These are phyloP conservation scores for Euphorbia celastroides DNA, from an alignment of 441 rosid species.

Conservation along the genomic window DNA sequence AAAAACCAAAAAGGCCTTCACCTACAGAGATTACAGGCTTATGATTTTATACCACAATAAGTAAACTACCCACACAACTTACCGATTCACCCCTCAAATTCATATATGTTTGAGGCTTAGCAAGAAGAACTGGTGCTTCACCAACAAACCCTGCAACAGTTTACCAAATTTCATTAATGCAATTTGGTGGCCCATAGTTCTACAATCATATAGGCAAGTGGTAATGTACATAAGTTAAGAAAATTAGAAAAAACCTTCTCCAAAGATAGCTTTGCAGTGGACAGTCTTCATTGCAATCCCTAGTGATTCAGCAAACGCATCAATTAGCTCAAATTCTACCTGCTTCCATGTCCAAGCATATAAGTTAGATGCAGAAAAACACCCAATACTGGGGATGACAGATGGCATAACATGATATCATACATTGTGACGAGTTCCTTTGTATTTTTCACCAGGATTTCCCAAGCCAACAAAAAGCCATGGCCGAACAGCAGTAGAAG, in stretches of 20 bases:
- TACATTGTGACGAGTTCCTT: conserved; percentile 86
- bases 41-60: not conserved
- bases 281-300: conserved; percentile 47
- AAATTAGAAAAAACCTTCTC: conserved; percentile 47
- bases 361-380: conserved; percentile 7
- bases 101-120: conserved; percentile 96
- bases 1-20: not conserved
- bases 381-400: not conserved
- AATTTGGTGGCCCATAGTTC: not conserved
- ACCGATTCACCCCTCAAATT: conserved; percentile 96
- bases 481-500: conserved; percentile 39
- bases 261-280: conserved; percentile 72
- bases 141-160: conserved; percentile 52
- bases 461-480: conserved; percentile 92
- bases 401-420: not conserved
- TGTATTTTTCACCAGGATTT: conserved; percentile 82
- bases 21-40: not conserved
- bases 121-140: conserved; percentile 60
- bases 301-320: conserved; percentile 55
- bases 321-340: conserved; percentile 84
- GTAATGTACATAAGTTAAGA: not conserved
- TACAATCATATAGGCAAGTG: not conserved
- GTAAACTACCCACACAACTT: conserved; percentile 15
- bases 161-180: conserved; percentile 8
- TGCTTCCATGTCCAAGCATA: conserved; percentile 23